These are phyloP conservation scores for Parachlorella kessleri DNA, from an alignment of 139 green algal species.

Conservation along the genomic window DNA sequence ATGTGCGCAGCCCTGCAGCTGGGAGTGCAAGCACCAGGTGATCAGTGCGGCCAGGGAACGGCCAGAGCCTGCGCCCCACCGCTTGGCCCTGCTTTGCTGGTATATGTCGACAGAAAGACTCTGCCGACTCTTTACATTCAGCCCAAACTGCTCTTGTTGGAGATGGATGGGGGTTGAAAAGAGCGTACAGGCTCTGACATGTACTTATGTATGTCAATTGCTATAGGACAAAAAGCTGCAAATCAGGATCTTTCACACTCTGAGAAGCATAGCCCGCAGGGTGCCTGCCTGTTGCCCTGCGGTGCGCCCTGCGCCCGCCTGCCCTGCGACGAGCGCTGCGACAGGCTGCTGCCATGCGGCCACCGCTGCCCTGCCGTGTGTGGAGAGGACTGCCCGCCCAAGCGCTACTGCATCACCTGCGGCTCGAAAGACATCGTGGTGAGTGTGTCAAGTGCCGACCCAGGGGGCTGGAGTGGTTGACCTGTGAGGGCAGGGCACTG, in stretches of 20 bases:
- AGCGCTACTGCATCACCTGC: constrained; percentile 28
- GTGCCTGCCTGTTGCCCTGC: constrained; percentile 62
- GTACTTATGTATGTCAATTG: not conserved
- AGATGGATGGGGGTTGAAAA: not conserved
- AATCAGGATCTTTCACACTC: no score
- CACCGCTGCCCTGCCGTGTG: constrained; percentile 61
- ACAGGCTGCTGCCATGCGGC: constrained; percentile 49
- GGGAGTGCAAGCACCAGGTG: constrained; percentile 1
- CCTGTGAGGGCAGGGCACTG: not conserved
- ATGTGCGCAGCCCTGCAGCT: constrained; percentile 56
- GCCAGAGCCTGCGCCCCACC: not conserved
- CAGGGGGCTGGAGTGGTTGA: no score
- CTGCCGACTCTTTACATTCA: no score
- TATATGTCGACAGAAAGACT: no score
- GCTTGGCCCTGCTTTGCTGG: no score
- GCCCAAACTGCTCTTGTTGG: no score
- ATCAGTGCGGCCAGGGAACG: not conserved
- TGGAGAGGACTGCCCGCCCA: constrained; percentile 49
- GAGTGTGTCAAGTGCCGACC: no score
- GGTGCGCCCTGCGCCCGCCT: constrained; percentile 67
- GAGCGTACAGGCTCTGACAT: not conserved
- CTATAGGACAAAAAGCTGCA: no score
- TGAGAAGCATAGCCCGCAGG: constrained; percentile 3
- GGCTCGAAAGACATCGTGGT: not conserved
- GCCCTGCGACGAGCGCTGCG: constrained; percentile 69